Evolutionary conservation across 1,284 basidiomycete genomes (phyloP).

Genomic region (Trametes pubescens): DNA sequence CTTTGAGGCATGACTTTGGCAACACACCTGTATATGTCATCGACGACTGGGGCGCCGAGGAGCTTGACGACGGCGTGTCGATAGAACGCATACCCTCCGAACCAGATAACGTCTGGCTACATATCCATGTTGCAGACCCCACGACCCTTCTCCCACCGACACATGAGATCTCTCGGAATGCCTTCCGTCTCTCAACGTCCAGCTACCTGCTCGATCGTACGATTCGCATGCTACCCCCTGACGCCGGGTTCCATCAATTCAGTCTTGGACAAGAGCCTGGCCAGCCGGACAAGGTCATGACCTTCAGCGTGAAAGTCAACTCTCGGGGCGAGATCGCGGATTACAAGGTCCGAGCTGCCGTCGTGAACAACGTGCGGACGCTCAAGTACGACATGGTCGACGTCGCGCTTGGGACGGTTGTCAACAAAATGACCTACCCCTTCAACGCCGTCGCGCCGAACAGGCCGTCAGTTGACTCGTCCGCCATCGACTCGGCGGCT

Average conservation of each 20-base stretch:
- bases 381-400: conserved; percentile 81
- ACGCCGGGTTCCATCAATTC: conserved; percentile 57
- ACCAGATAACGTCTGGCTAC: conserved; percentile 80
- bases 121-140: conserved; percentile 95
- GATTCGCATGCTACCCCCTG: conserved; percentile 74
- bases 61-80: conserved; percentile 96
- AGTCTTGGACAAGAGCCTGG: conserved; percentile 60
- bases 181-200: conserved; percentile 59
- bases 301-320: conserved; percentile 84
- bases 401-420: conserved; percentile 51
- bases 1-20: conserved; percentile 88
- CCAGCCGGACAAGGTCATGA: conserved; percentile 67
- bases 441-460: conserved; percentile 46
- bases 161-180: conserved; percentile 65
- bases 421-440: conserved; percentile 47
- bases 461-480: not conserved
- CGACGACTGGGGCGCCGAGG: conserved; percentile 83
- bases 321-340: conserved; percentile 74
- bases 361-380: conserved; percentile 74
- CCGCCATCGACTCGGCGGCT: conserved; percentile 10
- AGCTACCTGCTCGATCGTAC: conserved; percentile 74
- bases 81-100: conserved; percentile 70
- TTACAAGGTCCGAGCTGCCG: conserved; percentile 72
- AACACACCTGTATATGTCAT: conserved; percentile 87
- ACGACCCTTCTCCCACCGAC: conserved; percentile 80